Evolutionary conservation across 1,284 basidiomycete species (phyloP), one percentile per base, ranked within the genome.

Genomic region (Sparassis latifolia): DNA sequence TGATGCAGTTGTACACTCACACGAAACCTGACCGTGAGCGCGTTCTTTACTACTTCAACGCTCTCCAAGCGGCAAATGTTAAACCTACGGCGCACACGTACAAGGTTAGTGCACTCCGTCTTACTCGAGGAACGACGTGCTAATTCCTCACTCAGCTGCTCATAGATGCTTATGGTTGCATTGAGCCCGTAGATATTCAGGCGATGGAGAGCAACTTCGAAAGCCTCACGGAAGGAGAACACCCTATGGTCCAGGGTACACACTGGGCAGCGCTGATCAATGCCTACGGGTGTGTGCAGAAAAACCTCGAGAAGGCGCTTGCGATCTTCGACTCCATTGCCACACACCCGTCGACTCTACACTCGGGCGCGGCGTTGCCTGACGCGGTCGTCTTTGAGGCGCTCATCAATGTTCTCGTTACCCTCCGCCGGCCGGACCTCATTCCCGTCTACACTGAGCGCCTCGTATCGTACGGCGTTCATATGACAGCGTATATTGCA

Each of bases 1-100:
- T 99, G 95, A 97, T 99, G 80, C 97, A 99, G 69, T 80, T 96
- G 64, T 97, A 92, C 71, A 87, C 90, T 45, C 84, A 89, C 55
- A 96, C 89, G 29, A 89, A 89, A 62, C 94, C 93, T 1, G 86
- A 93, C 59, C 84, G 94, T 47, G 79, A 80, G 33, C 78, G 82
- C 42, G 87, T 88, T 10, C 68, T 97, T 38, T 72, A 80, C 58
- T 99, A 89, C 69, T 91, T 89, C 67, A 65, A 86, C 49, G 76
- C 82, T 61, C 79, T 99, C 70, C 66, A 74, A 35, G 66, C 69
- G 10, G 82, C 79, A 4, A 69, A 77, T 1, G 84, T 99, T 38
- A 60, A 68, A 4, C 92, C 93, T 31, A 88, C 89, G 3, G 83
- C 85, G 7, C 90, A 97, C 68, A 97, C 94, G 12, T 97, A 95